Conservation (phyloP, 1,284 basidiomycete genomes). For the Agaricales sp. region DNA sequence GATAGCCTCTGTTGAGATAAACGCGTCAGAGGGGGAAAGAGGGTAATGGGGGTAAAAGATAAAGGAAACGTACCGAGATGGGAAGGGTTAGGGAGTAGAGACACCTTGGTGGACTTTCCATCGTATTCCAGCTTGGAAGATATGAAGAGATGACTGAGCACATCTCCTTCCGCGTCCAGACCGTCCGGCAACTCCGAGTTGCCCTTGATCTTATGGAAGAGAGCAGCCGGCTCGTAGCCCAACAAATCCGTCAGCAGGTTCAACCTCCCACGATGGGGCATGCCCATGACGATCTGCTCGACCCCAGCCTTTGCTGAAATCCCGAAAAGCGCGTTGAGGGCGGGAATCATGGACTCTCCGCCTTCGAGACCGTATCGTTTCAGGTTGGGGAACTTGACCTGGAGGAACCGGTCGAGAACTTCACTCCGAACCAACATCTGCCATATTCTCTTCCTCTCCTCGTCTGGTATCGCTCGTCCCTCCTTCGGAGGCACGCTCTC, state of each 20-base stretch:
- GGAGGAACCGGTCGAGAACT: slow-evolving; percentile 74
- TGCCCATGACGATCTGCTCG: slow-evolving; percentile 63
- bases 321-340: slow-evolving; percentile 67
- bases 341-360: slow-evolving; percentile 84
- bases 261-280: slow-evolving; percentile 83
- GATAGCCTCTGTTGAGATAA: slow-evolving; percentile 52
- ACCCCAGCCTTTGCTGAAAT: slow-evolving; percentile 63
- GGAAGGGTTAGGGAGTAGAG: slow-evolving; percentile 80
- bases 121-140: slow-evolving; percentile 37
- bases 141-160: slow-evolving; percentile 73
- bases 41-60: too few species aligned
- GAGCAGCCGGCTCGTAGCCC: slow-evolving; percentile 48
- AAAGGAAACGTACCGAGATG: slow-evolving; percentile 51
- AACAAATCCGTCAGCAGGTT: slow-evolving; percentile 79
- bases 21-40: slow-evolving; percentile 1
- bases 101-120: slow-evolving; percentile 53
- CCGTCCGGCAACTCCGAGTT: slow-evolving; percentile 62
- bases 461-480: slow-evolving; percentile 21
- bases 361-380: slow-evolving; percentile 85
- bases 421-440: slow-evolving; percentile 66
- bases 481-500: slow-evolving; percentile 47
- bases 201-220: slow-evolving; percentile 84
- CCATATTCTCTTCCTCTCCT: slow-evolving; percentile 49
- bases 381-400: slow-evolving; percentile 74
- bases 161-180: slow-evolving; percentile 69